phyloP scores from a whole-genome alignment of 2,329 filamentous ascomycete genomes.

The Phialophora tarda region DNA sequence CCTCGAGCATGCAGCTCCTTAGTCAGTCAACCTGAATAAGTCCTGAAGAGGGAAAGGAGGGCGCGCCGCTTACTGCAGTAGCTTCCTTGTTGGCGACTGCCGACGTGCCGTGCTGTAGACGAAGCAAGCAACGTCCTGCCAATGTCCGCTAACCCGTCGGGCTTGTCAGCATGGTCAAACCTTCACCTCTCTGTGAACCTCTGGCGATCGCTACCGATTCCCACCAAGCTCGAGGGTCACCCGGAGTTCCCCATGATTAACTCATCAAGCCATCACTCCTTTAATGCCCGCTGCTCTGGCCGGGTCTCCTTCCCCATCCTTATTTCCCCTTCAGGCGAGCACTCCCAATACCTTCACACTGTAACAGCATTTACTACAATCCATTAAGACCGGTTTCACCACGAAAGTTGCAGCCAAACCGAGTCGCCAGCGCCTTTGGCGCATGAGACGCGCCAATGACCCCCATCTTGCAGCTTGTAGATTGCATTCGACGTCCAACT shows the following conservation, averaged over 20 bases:
- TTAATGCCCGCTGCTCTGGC: neutral
- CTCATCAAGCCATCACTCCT: neutral
- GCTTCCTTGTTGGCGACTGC: neutral
- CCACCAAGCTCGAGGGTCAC: neutral
- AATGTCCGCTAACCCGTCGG: neutral
- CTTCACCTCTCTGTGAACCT: neutral
- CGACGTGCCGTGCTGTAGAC: neutral
- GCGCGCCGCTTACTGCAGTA: neutral
- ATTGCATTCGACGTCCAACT: neutral
- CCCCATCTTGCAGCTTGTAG: neutral
- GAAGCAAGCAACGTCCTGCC: neutral
- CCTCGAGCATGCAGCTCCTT: neutral
- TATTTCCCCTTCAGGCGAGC: neutral
- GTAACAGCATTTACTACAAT: neutral
- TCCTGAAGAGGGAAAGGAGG: neutral
- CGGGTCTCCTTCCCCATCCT: neutral
- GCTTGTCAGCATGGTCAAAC: slow-evolving; percentile 1
- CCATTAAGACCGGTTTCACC: neutral
- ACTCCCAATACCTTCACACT: neutral
- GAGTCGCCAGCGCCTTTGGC: neutral
- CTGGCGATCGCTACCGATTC: neutral
- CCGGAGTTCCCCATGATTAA: neutral
- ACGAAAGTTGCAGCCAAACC: neutral
- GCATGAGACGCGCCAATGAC: neutral
- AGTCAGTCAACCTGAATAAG: neutral